phyloP scores from a whole-genome alignment of 2,329 filamentous ascomycete species.

The Dactylellina drechsleri region DNA sequence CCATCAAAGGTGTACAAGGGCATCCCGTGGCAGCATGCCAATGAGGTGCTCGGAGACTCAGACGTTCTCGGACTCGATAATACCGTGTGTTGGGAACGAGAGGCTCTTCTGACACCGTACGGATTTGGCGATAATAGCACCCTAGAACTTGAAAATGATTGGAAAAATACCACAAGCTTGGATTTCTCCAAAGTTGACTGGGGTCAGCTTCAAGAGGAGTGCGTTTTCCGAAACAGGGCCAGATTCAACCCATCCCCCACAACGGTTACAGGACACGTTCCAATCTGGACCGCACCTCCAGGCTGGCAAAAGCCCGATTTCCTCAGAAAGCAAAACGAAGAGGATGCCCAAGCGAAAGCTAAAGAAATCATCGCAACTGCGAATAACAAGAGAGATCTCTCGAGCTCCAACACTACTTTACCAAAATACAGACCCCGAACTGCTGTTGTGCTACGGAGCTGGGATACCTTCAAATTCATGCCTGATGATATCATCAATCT shows the following conservation, averaged over 20 bases:
- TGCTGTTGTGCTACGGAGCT: slow-evolving; percentile 82
- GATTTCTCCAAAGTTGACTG: slow-evolving; percentile 68
- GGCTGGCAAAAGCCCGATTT: slow-evolving; percentile 33
- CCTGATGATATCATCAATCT: slow-evolving; percentile 84
- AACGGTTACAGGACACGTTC: slow-evolving; percentile 8
- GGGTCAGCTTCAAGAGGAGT: slow-evolving; percentile 67
- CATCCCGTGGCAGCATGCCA: slow-evolving; percentile 70
- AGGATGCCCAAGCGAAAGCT: not conserved
- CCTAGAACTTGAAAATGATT: slow-evolving; percentile 24
- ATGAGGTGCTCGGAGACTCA: slow-evolving; percentile 84
- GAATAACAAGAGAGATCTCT: not conserved
- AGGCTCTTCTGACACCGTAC: slow-evolving; percentile 87
- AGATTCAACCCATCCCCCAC: slow-evolving; percentile 66
- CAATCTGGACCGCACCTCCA: slow-evolving; percentile 50
- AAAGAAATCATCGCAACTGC: too few relatives aligned
- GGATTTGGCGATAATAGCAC: slow-evolving; percentile 73
- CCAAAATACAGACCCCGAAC: slow-evolving; percentile 68
- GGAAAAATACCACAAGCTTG: slow-evolving; percentile 62
- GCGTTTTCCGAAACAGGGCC: slow-evolving; percentile 71
- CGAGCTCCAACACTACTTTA: not conserved
- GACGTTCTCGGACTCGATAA: slow-evolving; percentile 80
- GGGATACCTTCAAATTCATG: slow-evolving; percentile 81
- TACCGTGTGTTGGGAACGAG: slow-evolving; percentile 92
- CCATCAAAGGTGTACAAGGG: slow-evolving; percentile 28
- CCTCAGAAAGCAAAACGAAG: slow-evolving; percentile 20